These are phyloP conservation scores for Starmerella stellata DNA, from an alignment of 805 yeast species.

Conservation along the genomic window DNA sequence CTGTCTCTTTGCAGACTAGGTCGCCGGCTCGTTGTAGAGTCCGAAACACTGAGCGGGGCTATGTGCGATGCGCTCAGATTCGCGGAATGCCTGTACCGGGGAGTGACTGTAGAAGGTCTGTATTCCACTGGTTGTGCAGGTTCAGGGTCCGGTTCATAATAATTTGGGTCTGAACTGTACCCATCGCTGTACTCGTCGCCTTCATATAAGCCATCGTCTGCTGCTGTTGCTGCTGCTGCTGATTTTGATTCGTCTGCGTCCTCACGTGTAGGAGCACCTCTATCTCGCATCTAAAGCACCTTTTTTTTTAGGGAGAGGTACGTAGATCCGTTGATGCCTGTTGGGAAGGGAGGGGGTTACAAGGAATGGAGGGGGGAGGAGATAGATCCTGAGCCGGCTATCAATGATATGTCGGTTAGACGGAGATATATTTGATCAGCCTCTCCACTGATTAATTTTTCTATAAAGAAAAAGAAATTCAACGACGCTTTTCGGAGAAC, in stretches of 20 bases:
- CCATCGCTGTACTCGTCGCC: neutral
- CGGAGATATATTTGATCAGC: no score
- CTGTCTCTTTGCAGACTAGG: no score
- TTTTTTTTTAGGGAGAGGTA: no score
- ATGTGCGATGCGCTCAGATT: neutral
- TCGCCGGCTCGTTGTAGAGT: no score
- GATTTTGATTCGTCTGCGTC: neutral
- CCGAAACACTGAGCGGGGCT: neutral
- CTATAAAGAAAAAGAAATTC: no score
- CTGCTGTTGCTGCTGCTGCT: no score
- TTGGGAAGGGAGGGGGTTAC: no score
- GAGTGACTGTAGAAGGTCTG: neutral
- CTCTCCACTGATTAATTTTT: no score
- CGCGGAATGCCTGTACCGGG: neutral
- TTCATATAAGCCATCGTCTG: neutral
- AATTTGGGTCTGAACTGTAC: neutral
- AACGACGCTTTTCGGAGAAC: neutral
- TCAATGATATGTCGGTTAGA: no score
- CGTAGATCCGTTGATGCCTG: no score
- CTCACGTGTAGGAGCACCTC: neutral
- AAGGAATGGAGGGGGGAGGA: no score
- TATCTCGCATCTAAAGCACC: neutral
- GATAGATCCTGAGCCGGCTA: no score
- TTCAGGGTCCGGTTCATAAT: neutral
- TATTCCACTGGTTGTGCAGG: neutral